Evolutionary conservation across 192 early-diverging fungal species (phyloP).

Genomic region (Kappamyces sp.): DNA sequence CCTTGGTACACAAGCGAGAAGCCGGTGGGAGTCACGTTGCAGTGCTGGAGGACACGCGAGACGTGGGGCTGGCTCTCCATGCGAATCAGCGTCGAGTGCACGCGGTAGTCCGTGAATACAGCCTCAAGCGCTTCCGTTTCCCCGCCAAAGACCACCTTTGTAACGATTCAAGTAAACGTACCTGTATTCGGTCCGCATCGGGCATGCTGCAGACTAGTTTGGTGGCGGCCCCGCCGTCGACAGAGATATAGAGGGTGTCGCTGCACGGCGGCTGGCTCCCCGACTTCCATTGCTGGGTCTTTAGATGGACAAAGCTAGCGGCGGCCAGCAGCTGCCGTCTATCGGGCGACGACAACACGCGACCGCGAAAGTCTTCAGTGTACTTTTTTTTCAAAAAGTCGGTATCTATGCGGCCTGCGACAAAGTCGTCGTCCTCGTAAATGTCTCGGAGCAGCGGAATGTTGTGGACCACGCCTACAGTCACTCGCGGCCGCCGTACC

Average conservation of each 20-base stretch:
- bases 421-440: constrained; percentile 65
- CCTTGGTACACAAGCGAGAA: too few relatives aligned
- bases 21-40: too few relatives aligned
- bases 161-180: too few relatives aligned
- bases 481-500: constrained; percentile 32
- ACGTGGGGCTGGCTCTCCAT: too few relatives aligned
- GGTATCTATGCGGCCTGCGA: constrained; percentile 70
- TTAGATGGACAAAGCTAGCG: constrained; percentile 56
- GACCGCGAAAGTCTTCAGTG: constrained; percentile 79
- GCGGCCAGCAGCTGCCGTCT: constrained; percentile 59
- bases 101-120: too few relatives aligned
- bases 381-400: constrained; percentile 85
- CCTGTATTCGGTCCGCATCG: too few relatives aligned
- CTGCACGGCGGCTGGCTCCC: too few relatives aligned
- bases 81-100: too few relatives aligned
- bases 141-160: too few relatives aligned
- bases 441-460: constrained; percentile 89
- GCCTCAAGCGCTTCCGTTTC: too few relatives aligned
- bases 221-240: constrained; percentile 14
- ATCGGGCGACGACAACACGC: constrained; percentile 43
- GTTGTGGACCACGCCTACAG: constrained; percentile 78
- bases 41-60: too few relatives aligned
- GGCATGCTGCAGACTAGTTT: background rate
- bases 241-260: too few relatives aligned
- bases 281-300: background rate